phyloP scores from a whole-genome alignment of 441 rosid genomes.

The Pelargonium myrrhifolium region DNA sequence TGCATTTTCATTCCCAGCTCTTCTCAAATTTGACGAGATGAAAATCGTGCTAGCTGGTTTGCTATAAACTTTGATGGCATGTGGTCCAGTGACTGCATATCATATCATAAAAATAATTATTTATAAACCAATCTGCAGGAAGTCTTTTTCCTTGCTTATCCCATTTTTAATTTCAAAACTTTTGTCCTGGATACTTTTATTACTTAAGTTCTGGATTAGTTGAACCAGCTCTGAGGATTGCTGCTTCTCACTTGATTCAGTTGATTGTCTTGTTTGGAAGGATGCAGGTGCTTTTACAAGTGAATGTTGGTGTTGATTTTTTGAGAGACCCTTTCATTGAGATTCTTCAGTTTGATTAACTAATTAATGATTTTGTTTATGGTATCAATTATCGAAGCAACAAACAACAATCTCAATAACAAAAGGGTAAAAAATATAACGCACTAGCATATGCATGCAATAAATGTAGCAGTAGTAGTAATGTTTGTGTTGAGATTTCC shows the following conservation, averaged over 20 bases:
- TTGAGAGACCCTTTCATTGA: slow-evolving; percentile 78
- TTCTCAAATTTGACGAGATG: neutral
- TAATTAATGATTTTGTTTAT: too few relatives aligned
- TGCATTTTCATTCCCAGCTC: neutral
- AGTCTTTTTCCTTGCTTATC: neutral
- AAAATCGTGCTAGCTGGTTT: neutral
- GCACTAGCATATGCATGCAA: too few relatives aligned
- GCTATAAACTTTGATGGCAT: neutral
- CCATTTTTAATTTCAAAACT: neutral
- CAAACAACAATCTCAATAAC: too few relatives aligned
- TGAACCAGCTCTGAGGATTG: slow-evolving; percentile 15
- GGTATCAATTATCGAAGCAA: too few relatives aligned
- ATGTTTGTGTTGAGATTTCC: too few relatives aligned
- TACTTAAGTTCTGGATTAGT: slow-evolving; percentile 1
- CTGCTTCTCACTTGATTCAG: slow-evolving; percentile 61
- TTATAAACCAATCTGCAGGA: neutral
- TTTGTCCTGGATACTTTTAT: too few relatives aligned
- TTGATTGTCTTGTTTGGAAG: slow-evolving; percentile 59
- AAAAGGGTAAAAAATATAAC: too few relatives aligned
- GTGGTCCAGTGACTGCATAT: neutral
- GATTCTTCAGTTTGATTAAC: slow-evolving; percentile 70
- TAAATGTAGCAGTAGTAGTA: too few relatives aligned
- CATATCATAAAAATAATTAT: neutral
- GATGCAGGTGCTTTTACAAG: slow-evolving; percentile 93
- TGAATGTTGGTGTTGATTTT: slow-evolving; percentile 65